These are phyloP conservation scores for Aleurites moluccanus DNA, from an alignment of 441 rosid genomes.

Conservation along the genomic window DNA sequence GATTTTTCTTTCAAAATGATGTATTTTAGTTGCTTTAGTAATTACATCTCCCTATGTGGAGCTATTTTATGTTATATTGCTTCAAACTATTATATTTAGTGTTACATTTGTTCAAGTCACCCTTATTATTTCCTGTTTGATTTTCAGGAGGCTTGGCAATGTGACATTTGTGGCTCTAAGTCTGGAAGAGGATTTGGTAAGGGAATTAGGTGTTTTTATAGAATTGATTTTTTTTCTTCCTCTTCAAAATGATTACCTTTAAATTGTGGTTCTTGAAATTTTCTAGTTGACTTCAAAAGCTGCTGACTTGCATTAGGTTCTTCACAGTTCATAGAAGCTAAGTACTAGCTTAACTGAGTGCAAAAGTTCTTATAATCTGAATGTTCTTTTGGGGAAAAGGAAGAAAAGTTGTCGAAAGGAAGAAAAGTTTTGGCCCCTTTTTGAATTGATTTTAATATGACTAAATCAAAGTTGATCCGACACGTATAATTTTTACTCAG, in stretches of 20 bases:
- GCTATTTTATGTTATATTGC: not conserved
- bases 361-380: not conserved
- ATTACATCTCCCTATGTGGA: not conserved
- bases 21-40: not conserved
- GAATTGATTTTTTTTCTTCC: not conserved
- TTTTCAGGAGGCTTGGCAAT: slow-evolving; percentile 96
- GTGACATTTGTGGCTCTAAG: slow-evolving; percentile 87
- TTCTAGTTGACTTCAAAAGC: not conserved
- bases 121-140: slow-evolving; percentile 5
- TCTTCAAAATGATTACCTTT: not conserved
- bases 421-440: not conserved
- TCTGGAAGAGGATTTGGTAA: slow-evolving; percentile 99
- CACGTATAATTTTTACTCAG: not conserved
- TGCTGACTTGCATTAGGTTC: not conserved
- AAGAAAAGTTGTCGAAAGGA: not conserved
- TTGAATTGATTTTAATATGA: not conserved
- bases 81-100: not conserved
- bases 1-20: not conserved
- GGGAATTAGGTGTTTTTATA: slow-evolving; percentile 22
- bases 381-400: not conserved
- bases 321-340: not conserved
- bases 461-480: not conserved
- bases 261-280: not conserved
- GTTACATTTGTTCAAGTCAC: not conserved
- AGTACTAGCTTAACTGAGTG: not conserved